phyloP scores from a whole-genome alignment of 2,329 filamentous ascomycete species.

The Penicillium glabrum region DNA sequence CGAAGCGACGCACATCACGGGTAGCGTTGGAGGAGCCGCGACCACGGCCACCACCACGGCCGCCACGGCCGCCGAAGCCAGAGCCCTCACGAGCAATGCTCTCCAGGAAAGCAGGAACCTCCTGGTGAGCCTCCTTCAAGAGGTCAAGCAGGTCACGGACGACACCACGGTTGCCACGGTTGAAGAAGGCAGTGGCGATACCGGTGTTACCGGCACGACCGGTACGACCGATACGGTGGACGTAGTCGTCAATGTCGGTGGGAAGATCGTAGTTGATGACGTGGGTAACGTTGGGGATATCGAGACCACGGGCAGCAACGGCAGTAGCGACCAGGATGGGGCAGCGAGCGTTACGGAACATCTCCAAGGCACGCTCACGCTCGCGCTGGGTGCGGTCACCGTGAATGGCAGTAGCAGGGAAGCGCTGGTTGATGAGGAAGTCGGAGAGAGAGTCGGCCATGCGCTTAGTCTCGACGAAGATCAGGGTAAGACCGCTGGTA shows the following conservation, averaged over 20 bases:
- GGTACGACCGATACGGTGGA: conserved; percentile 99
- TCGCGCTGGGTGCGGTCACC: conserved; percentile 98
- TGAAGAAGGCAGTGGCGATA: conserved; percentile 98
- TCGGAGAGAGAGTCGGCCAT: conserved; percentile 98
- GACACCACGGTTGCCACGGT: conserved; percentile 97
- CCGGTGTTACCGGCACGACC: conserved; percentile 99
- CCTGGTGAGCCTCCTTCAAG: conserved; percentile 97
- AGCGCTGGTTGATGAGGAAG: conserved; percentile 97
- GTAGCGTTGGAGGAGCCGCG: conserved; percentile 59
- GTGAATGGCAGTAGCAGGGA: conserved; percentile 97
- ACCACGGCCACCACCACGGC: conserved; percentile 73
- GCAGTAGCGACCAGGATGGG: conserved; percentile 96
- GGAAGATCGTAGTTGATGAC: conserved; percentile 99
- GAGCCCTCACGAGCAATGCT: conserved; percentile 94
- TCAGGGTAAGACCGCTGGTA: conserved; percentile 82
- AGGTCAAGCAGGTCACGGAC: conserved; percentile 96
- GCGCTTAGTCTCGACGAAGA: conserved; percentile 99
- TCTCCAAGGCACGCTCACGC: conserved; percentile 95
- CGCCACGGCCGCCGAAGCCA: conserved; percentile 71
- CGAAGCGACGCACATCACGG: conserved; percentile 84
- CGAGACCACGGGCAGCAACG: conserved; percentile 85
- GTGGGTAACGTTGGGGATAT: conserved; percentile 95
- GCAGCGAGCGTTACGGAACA: conserved; percentile 94
- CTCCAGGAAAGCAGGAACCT: conserved; percentile 91
- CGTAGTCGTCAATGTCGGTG: conserved; percentile 97